These are phyloP conservation scores for Fraxinus ornus DNA, from an alignment of 305 asterid genomes.

Conservation along the genomic window DNA sequence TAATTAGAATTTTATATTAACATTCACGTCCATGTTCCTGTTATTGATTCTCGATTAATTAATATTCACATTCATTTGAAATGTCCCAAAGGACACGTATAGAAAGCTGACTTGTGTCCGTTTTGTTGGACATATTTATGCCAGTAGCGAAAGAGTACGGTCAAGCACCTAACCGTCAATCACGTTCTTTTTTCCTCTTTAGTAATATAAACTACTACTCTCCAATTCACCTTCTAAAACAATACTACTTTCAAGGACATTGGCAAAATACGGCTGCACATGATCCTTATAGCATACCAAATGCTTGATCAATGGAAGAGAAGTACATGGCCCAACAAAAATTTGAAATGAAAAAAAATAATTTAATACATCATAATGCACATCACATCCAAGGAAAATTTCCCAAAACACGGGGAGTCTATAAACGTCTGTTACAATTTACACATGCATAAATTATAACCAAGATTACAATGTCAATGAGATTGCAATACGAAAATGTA, in stretches of 20 bases:
- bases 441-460: conserved; percentile 21
- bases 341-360: background rate
- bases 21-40: too few relatives aligned
- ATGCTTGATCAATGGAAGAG: background rate
- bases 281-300: background rate
- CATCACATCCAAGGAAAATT: background rate
- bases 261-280: background rate
- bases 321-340: background rate
- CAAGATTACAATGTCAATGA: background rate
- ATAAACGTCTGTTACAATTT: background rate
- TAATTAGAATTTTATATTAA: too few relatives aligned
- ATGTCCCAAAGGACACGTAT: background rate
- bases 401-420: conserved; percentile 7
- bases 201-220: background rate
- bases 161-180: background rate
- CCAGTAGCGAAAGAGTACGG: background rate
- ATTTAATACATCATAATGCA: background rate
- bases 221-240: background rate
- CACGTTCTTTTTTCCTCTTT: background rate
- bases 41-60: too few relatives aligned
- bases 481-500: background rate
- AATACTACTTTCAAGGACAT: background rate
- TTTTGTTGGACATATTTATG: background rate
- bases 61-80: too few relatives aligned
- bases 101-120: background rate